Conservation (phyloP, 352 stramenopile species). For the Peronospora farinosa region DNA sequence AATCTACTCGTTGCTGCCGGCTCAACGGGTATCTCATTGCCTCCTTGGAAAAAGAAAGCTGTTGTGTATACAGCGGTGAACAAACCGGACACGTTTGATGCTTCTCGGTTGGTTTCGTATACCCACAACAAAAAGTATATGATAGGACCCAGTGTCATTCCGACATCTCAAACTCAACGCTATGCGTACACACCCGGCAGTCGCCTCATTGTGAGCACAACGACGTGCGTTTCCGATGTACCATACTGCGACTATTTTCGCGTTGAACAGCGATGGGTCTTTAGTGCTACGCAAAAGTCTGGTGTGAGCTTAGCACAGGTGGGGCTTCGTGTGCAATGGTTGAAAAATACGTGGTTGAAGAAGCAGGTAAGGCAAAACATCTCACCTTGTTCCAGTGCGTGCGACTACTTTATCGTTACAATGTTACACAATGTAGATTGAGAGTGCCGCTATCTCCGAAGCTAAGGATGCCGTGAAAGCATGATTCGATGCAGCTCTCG, state of each 20-base stretch:
- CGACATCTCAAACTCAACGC: constrained; percentile 62
- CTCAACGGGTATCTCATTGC: constrained; percentile 56
- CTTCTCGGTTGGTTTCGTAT: constrained; percentile 46
- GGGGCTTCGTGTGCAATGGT: constrained; percentile 65
- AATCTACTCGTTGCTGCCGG: constrained; percentile 39
- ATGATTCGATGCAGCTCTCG: constrained; percentile 46
- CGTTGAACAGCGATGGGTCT: constrained; percentile 82
- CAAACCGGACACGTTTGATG: constrained; percentile 59
- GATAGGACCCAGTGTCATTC: constrained; percentile 71
- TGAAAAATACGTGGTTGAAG: constrained; percentile 85
- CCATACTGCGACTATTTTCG: constrained; percentile 86
- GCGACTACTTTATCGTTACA: constrained; percentile 1
- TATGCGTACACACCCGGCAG: constrained; percentile 42
- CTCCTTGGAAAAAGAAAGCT: constrained; percentile 39
- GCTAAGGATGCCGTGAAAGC: constrained; percentile 48
- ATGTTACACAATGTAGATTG: constrained; percentile 46
- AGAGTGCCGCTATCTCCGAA: constrained; percentile 69
- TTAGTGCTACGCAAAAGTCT: constrained; percentile 46
- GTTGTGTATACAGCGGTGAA: constrained; percentile 48
- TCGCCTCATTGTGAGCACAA: constrained; percentile 66
- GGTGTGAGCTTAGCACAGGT: constrained; percentile 46
- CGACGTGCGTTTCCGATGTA: constrained; percentile 64
- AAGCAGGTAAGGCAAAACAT: constrained; percentile 48
- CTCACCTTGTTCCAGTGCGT: background rate
- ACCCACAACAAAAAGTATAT: constrained; percentile 88